Evolutionary conservation across 192 early-diverging fungal genomes (phyloP), one percentile per base, ranked within the genome.

Genomic region (Rhizoclosmatium sp.): DNA sequence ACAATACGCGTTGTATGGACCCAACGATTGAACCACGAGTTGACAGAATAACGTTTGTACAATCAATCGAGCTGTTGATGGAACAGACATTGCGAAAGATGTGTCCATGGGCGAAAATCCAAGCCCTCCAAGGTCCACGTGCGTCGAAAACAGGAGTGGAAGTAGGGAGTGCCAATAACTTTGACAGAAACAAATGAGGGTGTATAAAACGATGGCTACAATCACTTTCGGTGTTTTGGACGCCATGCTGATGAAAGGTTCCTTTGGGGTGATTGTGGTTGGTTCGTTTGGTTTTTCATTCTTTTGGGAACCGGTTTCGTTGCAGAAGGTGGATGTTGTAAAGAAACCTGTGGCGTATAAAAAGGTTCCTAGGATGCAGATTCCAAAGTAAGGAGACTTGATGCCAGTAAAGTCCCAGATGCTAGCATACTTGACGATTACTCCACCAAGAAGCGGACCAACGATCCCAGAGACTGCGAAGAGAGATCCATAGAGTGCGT

Each of bases 181-280:
- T 80, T 85, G 84, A 75, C 74, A 74, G 76, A 82, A 85, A 9
- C 85, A 85, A 46, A 86, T 89, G 39, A 71, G 58, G n/a, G 73
- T 70, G 42, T 80, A 80, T 41, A 83, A 42, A 12, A 31, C n/a
- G 9, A 86, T 82, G 19, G 82, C 78, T 60, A 80, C 10, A 12
- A 82, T 66, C 2, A 66, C 47, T 51, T 69, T 79, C 16, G 66
- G 70, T 3, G 71, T 19, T 7, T 9, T 62, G 23, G 21, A 21
- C 39, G 46, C 48, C 12, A 21, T 39, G 0, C 31, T 31, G 31
- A 31, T 31, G 31, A 31, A 31, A 0, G 31, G 0, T 31, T 31
- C 31, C 31, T 31, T 31, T 31, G 31, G 31, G n/a, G 47, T 19
- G 19, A 5, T 62, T 23, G 21, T 23, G 7, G 51, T 7, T 7